phyloP scores from a whole-genome alignment of 2,329 filamentous ascomycete genomes.

The Calonectria crousiana region DNA sequence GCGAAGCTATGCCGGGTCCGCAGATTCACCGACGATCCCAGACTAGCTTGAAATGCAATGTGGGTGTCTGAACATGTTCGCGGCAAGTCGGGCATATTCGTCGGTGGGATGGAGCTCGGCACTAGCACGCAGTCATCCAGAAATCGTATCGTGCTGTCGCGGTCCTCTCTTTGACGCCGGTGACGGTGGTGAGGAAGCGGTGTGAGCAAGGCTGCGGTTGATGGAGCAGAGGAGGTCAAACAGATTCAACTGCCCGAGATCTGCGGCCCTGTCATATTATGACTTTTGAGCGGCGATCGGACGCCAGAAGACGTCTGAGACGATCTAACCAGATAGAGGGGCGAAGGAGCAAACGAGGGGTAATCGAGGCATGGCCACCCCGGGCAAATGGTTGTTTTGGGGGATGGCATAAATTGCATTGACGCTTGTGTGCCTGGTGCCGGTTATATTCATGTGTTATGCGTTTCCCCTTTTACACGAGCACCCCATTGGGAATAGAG shows the following conservation, averaged over 20 bases:
- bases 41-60: background rate
- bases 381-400: background rate
- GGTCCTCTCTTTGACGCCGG: background rate
- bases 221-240: background rate
- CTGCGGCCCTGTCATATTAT: background rate
- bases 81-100: background rate
- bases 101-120: background rate
- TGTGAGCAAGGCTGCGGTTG: background rate
- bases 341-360: background rate
- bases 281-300: background rate
- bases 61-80: background rate
- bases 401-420: background rate
- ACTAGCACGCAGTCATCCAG: background rate
- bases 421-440: background rate
- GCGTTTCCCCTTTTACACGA: background rate
- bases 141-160: background rate
- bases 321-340: background rate
- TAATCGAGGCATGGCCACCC: background rate
- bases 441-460: background rate
- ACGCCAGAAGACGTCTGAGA: background rate
- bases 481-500: background rate
- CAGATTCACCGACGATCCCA: background rate
- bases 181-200: background rate
- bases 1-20: background rate
- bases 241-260: background rate